Evolutionary conservation across 495 filamentous ascomycete species (phyloP).

Genomic region (Immersiella caudata): DNA sequence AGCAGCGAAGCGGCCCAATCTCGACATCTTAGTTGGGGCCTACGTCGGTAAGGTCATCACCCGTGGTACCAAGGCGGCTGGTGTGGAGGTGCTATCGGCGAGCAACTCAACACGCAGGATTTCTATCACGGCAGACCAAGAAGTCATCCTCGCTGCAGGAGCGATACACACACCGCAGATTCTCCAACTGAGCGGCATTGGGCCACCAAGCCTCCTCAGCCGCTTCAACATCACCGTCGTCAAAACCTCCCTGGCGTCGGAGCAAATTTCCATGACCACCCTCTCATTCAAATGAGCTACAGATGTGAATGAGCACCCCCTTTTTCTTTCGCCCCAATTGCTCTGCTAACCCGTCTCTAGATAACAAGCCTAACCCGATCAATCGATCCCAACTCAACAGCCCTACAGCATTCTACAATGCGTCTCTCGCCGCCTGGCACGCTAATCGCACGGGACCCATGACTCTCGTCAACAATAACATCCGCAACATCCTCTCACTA

Average conservation of each 20-base stretch:
- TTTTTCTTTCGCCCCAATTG: background rate
- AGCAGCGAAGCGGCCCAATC: conserved; percentile 33
- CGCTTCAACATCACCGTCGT: conserved; percentile 43
- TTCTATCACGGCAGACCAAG: conserved; percentile 41
- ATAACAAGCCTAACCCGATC: conserved; percentile 21
- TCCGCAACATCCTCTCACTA: conserved; percentile 36
- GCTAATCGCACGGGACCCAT: conserved; percentile 37
- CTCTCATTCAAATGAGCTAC: conserved; percentile 16
- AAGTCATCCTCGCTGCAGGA: conserved; percentile 57
- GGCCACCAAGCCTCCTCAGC: conserved; percentile 43
- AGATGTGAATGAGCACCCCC: conserved; percentile 29
- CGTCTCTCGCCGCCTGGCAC: conserved; percentile 40
- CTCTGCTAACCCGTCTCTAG: conserved; percentile 3
- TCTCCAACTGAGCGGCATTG: conserved; percentile 55
- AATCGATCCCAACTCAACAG: conserved; percentile 17
- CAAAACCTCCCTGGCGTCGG: conserved; percentile 52
- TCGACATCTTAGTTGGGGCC: conserved; percentile 43
- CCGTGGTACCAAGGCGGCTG: conserved; percentile 31
- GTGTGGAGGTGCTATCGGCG: conserved; percentile 24
- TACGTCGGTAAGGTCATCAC: conserved; percentile 47
- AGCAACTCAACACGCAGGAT: conserved; percentile 4
- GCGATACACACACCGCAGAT: conserved; percentile 55
- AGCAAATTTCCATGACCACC: conserved; percentile 52
- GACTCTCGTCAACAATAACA: conserved; percentile 33
- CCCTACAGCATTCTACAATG: conserved; percentile 43